Base-by-base conservation (phyloP, 306 rosid species). In the Cicer judaicum region DNA sequence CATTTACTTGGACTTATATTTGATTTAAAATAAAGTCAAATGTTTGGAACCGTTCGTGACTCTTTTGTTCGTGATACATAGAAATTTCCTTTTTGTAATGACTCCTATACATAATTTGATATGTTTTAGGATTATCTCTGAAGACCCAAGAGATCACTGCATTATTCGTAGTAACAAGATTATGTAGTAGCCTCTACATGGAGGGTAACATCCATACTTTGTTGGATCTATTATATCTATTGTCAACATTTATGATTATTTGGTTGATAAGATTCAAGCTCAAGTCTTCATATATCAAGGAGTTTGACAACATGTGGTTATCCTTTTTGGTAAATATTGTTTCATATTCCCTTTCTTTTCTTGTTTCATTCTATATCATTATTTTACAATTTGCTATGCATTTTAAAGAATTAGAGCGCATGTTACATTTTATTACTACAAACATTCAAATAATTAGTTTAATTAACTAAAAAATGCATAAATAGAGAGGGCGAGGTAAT, bases 131-230 rank as follows among this genome's bases (percentile, higher is more conserved):
- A 63, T 79, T 93, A 10, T 91, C 97, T 0, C 81, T 89, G 0
- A 89, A 83, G 87, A 85, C 84, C 47, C 97, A 91, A 82, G 96
- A 89, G 78, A 91, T 93, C 76, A 91, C 97, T 41, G 97, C 96
- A 38, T 10, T 84, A 10, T 85, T 76, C 75, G 39, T 91, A 18
- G 68, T 74, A n/a, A 73, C 47, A 36, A 87, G 88, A 77, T 72
- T 89, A 80, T 1, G 71, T 8, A 77, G 86, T 12, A 88, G 91
- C 16, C 44, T 83, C 10, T 6, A 80, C 1, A 75, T 85, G 69
- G 82, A 81, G 72, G 74, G 34, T 13, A 68, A 88, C 70, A 79
- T 87, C 36, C 88, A 87, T 82, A 82, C 87, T 0, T 0, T 78
- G 29, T 60, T 93, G 16, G 94, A 93, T 78, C 13, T 83, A 2